Conservation (phyloP, 208 protist genomes). For the Perkinsela sp. region DNA sequence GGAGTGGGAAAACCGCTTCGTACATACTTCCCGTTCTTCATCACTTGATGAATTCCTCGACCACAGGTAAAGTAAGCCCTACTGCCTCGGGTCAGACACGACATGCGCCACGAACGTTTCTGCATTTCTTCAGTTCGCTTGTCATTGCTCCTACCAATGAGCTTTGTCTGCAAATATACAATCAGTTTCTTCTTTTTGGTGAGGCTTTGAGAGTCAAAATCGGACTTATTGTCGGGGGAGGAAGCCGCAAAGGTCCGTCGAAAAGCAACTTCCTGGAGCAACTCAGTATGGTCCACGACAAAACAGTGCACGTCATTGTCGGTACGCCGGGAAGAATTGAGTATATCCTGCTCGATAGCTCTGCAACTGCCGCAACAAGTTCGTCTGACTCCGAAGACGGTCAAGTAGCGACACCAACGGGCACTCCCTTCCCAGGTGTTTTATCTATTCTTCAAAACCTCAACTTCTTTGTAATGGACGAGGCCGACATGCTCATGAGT, state of each 20-base stretch:
- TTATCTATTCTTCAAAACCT: conserved; percentile 3
- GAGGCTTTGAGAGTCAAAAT: background rate
- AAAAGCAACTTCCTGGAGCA: background rate
- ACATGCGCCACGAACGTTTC: conserved; percentile 11
- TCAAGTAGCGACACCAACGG: background rate
- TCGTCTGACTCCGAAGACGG: background rate
- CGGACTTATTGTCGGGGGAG: background rate
- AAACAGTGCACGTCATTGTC: conserved; percentile 25
- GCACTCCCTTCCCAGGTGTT: too few species aligned
- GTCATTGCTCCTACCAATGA: conserved; percentile 83
- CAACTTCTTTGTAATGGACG: conserved; percentile 5
- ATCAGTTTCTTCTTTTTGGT: conserved; percentile 20
- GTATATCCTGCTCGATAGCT: conserved; percentile 39
- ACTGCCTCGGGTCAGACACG: conserved; percentile 6
- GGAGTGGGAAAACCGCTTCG: conserved; percentile 90
- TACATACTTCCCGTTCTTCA: conserved; percentile 88
- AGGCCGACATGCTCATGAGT: conserved; percentile 29
- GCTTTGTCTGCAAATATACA: conserved; percentile 78
- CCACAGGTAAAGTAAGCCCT: conserved; percentile 11
- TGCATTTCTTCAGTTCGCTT: conserved; percentile 13
- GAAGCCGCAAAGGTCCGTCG: background rate
- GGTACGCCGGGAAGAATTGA: conserved; percentile 66
- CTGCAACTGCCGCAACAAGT: conserved; percentile 15
- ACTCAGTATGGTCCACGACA: conserved; percentile 2
- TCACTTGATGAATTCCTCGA: conserved; percentile 22